Evolutionary conservation across 2,329 filamentous ascomycete species (phyloP).

Genomic region (Ceratocystis colombiana): DNA sequence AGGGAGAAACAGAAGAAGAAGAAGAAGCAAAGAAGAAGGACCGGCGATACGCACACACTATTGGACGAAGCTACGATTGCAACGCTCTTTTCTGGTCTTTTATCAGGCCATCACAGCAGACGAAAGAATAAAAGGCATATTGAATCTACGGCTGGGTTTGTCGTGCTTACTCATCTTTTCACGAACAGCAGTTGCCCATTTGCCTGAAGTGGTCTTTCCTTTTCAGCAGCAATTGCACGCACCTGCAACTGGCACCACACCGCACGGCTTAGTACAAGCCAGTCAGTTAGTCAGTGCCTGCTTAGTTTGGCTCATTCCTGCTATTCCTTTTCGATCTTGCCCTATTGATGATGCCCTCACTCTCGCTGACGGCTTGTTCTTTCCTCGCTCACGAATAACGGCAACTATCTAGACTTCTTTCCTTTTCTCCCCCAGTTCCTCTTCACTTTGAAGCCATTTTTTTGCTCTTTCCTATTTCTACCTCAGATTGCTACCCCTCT

Average conservation of each 20-base stretch:
- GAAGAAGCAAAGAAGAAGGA: neutral
- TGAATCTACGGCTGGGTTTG: neutral
- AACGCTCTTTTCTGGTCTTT: neutral
- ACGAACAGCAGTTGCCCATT: neutral
- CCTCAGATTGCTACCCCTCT: neutral
- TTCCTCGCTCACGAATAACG: slow-evolving; percentile 11
- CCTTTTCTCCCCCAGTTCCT: slow-evolving; percentile 12
- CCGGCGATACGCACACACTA: neutral
- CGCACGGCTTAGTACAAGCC: neutral
- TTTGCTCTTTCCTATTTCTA: slow-evolving; percentile 9
- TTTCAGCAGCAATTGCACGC: slow-evolving; percentile 4
- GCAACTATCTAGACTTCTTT: slow-evolving; percentile 13
- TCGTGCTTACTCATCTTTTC: neutral
- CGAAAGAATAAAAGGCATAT: neutral
- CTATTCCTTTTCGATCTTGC: neutral
- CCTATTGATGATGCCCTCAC: neutral
- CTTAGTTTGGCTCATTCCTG: neutral
- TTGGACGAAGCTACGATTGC: slow-evolving; percentile 2
- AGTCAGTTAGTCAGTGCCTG: neutral
- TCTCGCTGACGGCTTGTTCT: neutral
- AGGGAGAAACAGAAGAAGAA: neutral
- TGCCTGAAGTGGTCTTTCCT: slow-evolving; percentile 5
- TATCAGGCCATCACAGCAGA: neutral
- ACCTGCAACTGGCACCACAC: neutral
- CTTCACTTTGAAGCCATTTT: neutral